Conservation (phyloP, 148 eudicot genomes). For the Nepenthes gracilis region DNA sequence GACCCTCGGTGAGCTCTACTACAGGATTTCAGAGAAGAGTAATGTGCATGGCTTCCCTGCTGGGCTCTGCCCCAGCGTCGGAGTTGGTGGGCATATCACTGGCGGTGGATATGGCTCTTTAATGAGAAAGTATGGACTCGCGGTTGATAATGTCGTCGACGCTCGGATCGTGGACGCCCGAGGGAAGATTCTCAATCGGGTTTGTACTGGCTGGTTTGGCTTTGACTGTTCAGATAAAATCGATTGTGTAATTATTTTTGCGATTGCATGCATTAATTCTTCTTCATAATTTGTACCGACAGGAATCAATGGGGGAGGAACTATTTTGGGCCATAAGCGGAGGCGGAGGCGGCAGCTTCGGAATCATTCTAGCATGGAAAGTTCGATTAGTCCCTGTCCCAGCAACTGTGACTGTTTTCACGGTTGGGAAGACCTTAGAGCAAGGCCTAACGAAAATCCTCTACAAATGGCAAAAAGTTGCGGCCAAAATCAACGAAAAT, state of each 20-base stretch:
- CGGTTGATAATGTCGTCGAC: conserved; percentile 7
- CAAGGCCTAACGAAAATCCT: conserved; percentile 7
- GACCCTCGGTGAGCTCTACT: conserved; percentile 10
- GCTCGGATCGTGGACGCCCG: conserved; percentile 1
- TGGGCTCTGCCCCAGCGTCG: conserved; percentile 8
- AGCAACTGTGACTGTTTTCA: conserved; percentile 8
- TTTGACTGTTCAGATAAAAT: too few species aligned
- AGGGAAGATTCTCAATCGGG: conserved; percentile 4
- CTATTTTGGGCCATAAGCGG: conserved; percentile 8
- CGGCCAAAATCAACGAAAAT: neutral
- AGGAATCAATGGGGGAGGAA: conserved; percentile 10
- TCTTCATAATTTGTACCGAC: neutral
- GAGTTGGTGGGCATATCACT: conserved; percentile 10
- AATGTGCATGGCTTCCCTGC: conserved; percentile 8
- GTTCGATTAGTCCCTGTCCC: conserved; percentile 6
- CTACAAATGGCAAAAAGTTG: conserved; percentile 6
- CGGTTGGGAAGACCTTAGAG: conserved; percentile 4
- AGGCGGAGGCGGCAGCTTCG: conserved; percentile 10
- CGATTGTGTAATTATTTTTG: too few species aligned
- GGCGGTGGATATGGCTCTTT: conserved; percentile 10
- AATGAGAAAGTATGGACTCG: conserved; percentile 9
- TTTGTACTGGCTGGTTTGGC: too few species aligned
- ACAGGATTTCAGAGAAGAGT: conserved; percentile 7
- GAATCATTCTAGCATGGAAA: conserved; percentile 10
- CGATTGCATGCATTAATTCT: too few species aligned